Percentiles rank a stretch among this genome's conserved stretches.
Evolutionary conservation across 176 grass and related monocot species (phyloP).

Genomic region (Avena insularis): DNA sequence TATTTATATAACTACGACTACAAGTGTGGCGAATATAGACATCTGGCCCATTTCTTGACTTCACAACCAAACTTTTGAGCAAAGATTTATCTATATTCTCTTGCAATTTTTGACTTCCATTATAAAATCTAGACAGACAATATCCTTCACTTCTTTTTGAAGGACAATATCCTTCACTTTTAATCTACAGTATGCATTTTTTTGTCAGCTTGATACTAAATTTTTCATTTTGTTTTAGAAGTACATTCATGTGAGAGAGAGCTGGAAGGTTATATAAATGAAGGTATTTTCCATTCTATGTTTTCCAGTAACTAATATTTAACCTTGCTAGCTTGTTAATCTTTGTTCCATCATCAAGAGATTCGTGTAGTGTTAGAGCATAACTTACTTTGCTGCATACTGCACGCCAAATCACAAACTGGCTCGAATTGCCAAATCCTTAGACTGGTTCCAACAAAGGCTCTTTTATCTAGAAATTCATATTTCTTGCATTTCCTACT

Average conservation of each 20-base stretch:
- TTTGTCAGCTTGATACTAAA: conserved; percentile 24
- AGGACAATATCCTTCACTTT: background rate
- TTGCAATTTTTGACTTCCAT: conserved; percentile 2
- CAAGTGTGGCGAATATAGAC: background rate
- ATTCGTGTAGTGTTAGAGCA: conserved; percentile 5
- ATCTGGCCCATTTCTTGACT: background rate
- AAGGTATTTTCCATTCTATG: conserved; percentile 49
- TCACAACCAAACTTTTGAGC: background rate
- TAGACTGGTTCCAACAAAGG: background rate
- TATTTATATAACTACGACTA: background rate
- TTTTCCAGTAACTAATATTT: conserved; percentile 1
- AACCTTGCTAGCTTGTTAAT: conserved; percentile 9
- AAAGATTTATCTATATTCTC: background rate
- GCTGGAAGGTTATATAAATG: conserved; percentile 55
- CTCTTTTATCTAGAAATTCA: background rate
- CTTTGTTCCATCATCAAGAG: background rate
- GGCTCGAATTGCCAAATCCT: background rate
- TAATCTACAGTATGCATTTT: background rate
- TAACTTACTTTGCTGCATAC: background rate
- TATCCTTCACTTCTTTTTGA: background rate
- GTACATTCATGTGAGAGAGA: conserved; percentile 57
- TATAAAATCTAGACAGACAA: background rate
- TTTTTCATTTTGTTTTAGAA: conserved; percentile 28
- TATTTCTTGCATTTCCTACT: background rate
- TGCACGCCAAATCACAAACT: background rate